Evolutionary conservation across 2,329 filamentous ascomycete species (phyloP), one percentile per base, ranked within the genome.

Genomic region (Aspergillus viridinutans): DNA sequence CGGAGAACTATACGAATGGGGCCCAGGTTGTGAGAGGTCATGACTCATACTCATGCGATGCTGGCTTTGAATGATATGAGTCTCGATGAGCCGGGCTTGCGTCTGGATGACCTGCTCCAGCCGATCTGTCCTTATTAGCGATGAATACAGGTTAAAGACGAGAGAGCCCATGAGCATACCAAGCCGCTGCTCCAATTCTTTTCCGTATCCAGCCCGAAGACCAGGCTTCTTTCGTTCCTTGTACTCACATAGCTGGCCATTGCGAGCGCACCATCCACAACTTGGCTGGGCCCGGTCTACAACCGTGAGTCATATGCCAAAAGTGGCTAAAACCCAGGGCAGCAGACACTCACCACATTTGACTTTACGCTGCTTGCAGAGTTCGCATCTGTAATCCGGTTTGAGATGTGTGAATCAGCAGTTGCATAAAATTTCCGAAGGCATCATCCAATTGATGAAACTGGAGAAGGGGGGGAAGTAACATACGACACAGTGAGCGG

Each of bases 181-280:
- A 43, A 90, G 81, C 40, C 88, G 83, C 65, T 89, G 85, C 71
- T 90, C 88, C 28, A 90, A 75, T 72, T 90, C 88, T 55, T 87
- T 83, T 17, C 88, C 88, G 70, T 90, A 90, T 2, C 84, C 85
- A 64, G 85, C 82, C 29, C 83, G 77, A 40, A 83, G 78, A 2
- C 87, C 87, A 7, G 87, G 86, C 69, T 89, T 89, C 74, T 89
- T 88, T 45, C 87, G 80, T 65, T 88, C 86, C 59, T 84, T 85
- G 69, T 90, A 90, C 69, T 88, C 84, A 69, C 87, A 90, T 45
- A 79, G 64, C 61, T 87, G 83, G 57, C 82, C 81, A 71, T 90
- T 88, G 52, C 86, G 83, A 51, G 83, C 74, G 69, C 87, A 90
- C 87, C 87, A 90, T 23, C 86, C 86, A 72, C 87, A 90, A n/a